phyloP scores from a whole-genome alignment of 2,329 filamentous ascomycete species.

The Fusarium sp. region DNA sequence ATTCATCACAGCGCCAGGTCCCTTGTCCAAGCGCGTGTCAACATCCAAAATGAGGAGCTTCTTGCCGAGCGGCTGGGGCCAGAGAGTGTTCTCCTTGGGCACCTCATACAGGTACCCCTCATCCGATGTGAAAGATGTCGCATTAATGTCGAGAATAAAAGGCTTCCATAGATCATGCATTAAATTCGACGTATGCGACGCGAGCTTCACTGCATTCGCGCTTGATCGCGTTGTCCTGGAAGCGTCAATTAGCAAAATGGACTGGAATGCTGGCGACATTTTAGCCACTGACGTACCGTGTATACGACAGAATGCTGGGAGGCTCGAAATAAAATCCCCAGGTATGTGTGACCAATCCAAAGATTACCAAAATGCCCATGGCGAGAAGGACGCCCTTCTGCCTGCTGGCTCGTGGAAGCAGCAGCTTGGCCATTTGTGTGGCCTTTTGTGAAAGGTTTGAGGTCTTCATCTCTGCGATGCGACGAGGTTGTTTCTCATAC shows the following conservation, averaged over 20 bases:
- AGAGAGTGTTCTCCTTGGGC: conserved; percentile 7
- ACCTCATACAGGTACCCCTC: conserved; percentile 38
- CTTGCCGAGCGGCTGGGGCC: conserved; percentile 31
- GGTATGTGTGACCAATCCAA: conserved; percentile 8
- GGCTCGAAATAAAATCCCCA: conserved; percentile 19
- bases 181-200: conserved; percentile 14
- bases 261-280: not conserved
- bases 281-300: not conserved
- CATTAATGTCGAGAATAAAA: conserved; percentile 33
- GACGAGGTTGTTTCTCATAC: not conserved
- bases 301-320: not conserved
- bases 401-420: conserved; percentile 11
- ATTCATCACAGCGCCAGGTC: conserved; percentile 33
- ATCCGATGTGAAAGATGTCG: not conserved
- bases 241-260: not conserved
- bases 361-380: conserved; percentile 10
- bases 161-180: conserved; percentile 33
- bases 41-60: conserved; percentile 42
- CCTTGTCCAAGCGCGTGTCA: conserved; percentile 29
- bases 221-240: not conserved
- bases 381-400: conserved; percentile 13
- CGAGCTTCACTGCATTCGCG: not conserved
- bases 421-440: not conserved
- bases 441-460: not conserved
- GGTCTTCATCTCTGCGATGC: not conserved